Percentiles rank a stretch among this genome's conserved stretches.
phyloP scores from a whole-genome alignment of 305 asterid genomes.

The Fraxinus ornus region DNA sequence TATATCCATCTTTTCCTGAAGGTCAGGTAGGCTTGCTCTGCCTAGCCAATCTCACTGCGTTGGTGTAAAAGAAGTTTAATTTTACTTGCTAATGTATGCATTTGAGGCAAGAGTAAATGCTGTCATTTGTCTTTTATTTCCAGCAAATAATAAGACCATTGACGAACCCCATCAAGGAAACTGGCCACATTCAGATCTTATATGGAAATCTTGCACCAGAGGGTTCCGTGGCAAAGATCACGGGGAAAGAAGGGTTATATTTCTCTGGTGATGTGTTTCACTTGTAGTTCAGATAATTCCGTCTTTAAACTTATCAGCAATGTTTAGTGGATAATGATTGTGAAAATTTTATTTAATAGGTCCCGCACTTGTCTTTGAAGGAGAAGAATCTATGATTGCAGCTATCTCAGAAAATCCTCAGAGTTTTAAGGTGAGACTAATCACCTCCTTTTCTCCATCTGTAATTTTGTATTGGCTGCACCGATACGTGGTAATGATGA shows the following conservation, averaged over 20 bases:
- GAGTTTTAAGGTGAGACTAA: constrained; percentile 61
- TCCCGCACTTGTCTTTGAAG: constrained; percentile 93
- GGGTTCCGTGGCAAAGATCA: constrained; percentile 96
- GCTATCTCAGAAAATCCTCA: constrained; percentile 81
- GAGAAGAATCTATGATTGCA: constrained; percentile 87
- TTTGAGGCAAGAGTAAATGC: constrained; percentile 17
- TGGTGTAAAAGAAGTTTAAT: constrained; percentile 13
- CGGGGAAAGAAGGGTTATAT: constrained; percentile 94
- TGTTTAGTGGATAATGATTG: not conserved
- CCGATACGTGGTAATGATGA: not conserved
- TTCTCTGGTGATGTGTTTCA: constrained; percentile 59
- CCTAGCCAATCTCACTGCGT: constrained; percentile 8
- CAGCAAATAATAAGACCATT: constrained; percentile 89
- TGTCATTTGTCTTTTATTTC: constrained; percentile 29
- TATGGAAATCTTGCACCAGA: constrained; percentile 96
- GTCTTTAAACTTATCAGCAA: constrained; percentile 6
- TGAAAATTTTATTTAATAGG: constrained; percentile 39
- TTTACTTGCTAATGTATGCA: constrained; percentile 16
- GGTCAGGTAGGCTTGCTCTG: constrained; percentile 60
- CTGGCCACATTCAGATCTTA: constrained; percentile 87
- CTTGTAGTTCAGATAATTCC: not conserved
- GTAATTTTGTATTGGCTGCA: not conserved
- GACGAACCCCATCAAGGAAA: constrained; percentile 84
- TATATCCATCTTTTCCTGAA: constrained; percentile 70
- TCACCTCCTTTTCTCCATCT: not conserved